Conservation (phyloP, 2,329 filamentous ascomycete species). For the Pyrenophora seminiperda region DNA sequence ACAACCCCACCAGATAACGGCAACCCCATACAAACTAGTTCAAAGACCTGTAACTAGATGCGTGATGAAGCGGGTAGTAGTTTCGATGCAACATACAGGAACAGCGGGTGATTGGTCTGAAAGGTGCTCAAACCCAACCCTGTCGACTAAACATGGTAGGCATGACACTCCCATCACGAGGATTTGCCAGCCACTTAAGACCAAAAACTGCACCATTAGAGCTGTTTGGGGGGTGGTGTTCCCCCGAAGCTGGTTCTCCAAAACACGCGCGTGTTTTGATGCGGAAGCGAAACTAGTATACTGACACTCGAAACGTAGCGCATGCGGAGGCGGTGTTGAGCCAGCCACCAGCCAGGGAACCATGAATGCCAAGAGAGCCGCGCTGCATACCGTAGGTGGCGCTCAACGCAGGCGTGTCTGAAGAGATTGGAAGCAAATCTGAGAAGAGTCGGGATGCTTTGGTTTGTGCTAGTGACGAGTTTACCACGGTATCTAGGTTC, state of each 20-base stretch:
- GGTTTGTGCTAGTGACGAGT: too few relatives aligned
- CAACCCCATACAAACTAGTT: constrained; percentile 6
- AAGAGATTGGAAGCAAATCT: too few relatives aligned
- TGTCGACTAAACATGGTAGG: constrained; percentile 9
- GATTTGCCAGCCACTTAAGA: constrained; percentile 2
- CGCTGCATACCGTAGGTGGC: not conserved
- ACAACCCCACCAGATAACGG: constrained; percentile 1
- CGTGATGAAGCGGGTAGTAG: constrained; percentile 4
- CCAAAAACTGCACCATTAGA: not conserved
- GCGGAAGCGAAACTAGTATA: constrained; percentile 11
- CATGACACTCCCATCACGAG: constrained; percentile 1
- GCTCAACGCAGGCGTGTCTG: too few relatives aligned
- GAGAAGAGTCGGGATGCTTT: too few relatives aligned
- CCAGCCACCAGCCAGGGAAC: constrained; percentile 7
- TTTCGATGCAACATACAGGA: constrained; percentile 7
- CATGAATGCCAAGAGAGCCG: not conserved
- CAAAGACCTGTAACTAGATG: constrained; percentile 3
- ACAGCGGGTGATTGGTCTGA: constrained; percentile 6
- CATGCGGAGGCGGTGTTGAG: constrained; percentile 1
- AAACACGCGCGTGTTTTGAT: constrained; percentile 11
- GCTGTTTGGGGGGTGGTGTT: constrained; percentile 4
- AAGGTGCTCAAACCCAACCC: not conserved
- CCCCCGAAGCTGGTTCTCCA: constrained; percentile 8
- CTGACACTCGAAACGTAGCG: constrained; percentile 16
- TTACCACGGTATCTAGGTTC: too few relatives aligned